Evolutionary conservation across 1,284 basidiomycete species (phyloP), one percentile per base, ranked within the genome.

Genomic region (Puccinia novopanici): DNA sequence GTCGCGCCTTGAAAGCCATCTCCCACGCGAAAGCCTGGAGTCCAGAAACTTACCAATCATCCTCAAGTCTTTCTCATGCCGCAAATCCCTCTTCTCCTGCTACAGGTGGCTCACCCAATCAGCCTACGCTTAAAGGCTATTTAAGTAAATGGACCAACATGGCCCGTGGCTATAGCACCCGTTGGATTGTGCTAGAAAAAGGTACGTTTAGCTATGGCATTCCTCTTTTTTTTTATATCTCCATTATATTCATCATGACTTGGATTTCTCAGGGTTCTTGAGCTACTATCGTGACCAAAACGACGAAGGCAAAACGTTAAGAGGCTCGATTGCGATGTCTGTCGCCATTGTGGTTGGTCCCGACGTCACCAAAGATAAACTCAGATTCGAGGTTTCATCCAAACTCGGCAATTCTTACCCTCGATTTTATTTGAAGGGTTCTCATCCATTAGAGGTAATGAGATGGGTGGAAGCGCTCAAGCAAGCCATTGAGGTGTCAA

Each of bases 101-200:
- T 42, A 12, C 72, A 22, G 50, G 30, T 19, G 22, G 45, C 17
- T 19, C 67, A 3, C 45, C 50, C 9, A 50, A 9, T 68, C 91
- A 91, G 1, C 91, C 91, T 0, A 87, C 89, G 19, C 87, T 94
- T 75, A 90, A 90, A 82, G 94, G 94, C 0, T 95, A 93, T 84
- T 87, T 94, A 34, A 92, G 91, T 84, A 96, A 96, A 86, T 96
- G 94, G 85, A 91, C 92, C 5, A 96, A 95, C 83, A 91, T 95
- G 55, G 93, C 93, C 0, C 90, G 91, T 83, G 95, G 96, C 0
- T 98, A 95, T 86, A 92, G 91, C 83, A 92, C 92, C 0, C 89
- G 96, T 0, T 98, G 95, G 94, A 97, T 98, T 84, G 94, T 98
- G 0, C 89, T 98, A 54, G 91, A 93, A 83, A 90, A 93, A 82